Conservation (phyloP, 495 filamentous ascomycete species). For the Beverwykella pulmonaria region DNA sequence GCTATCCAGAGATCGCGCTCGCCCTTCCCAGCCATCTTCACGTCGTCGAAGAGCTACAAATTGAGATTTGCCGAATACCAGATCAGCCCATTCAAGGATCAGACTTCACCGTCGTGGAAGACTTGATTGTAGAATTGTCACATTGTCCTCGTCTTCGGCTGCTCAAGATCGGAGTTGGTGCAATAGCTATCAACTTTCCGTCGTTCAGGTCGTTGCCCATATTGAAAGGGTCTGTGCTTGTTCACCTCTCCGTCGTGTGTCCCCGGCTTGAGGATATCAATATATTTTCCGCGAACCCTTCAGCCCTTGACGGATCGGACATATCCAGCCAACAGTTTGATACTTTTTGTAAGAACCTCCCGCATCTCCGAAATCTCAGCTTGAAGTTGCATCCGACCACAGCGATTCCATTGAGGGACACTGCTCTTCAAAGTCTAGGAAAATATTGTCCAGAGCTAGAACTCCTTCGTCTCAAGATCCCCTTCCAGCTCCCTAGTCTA, state of each 20-base stretch:
- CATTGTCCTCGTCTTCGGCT: conserved; percentile 13
- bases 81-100: background rate
- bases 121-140: conserved; percentile 9
- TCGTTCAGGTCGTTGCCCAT: background rate
- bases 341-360: conserved; percentile 19
- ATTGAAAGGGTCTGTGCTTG: conserved; percentile 16
- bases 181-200: conserved; percentile 19
- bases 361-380: conserved; percentile 15
- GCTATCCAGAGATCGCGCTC: conserved; percentile 33
- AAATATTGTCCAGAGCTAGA: conserved; percentile 25
- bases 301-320: conserved; percentile 20
- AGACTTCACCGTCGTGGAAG: conserved; percentile 19
- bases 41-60: conserved; percentile 19
- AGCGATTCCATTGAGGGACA: background rate
- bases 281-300: conserved; percentile 26
- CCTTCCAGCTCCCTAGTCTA: conserved; percentile 20
- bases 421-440: conserved; percentile 28
- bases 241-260: conserved; percentile 1
- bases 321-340: conserved; percentile 26
- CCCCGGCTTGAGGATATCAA: conserved; percentile 26
- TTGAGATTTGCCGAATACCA: conserved; percentile 27
- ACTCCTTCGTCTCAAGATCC: conserved; percentile 24
- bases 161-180: conserved; percentile 27
- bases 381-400: conserved; percentile 30
- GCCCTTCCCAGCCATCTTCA: conserved; percentile 21